These are phyloP conservation scores for Smittium mucronatum DNA, from an alignment of 371 early-diverging fungal species.

Conservation along the genomic window DNA sequence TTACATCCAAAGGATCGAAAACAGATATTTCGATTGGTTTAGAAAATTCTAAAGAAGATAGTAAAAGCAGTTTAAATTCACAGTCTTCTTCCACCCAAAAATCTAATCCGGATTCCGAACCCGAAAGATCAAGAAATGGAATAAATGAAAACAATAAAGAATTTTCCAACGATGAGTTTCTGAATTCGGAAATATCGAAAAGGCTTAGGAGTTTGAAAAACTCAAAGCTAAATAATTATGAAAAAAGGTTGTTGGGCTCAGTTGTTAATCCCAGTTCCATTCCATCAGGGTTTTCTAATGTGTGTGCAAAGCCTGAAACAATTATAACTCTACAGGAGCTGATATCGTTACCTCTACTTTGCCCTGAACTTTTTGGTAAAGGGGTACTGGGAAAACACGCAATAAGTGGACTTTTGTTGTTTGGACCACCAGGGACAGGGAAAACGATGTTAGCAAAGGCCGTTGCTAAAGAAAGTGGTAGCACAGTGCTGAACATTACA, in stretches of 20 bases:
- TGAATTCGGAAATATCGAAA: conserved; percentile 13
- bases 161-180: not conserved
- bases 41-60: not conserved
- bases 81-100: not conserved
- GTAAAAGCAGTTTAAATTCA: not conserved
- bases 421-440: conserved; percentile 97
- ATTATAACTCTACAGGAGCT: conserved; percentile 74
- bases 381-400: conserved; percentile 66
- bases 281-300: conserved; percentile 47
- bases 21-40: not conserved
- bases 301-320: conserved; percentile 45
- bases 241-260: conserved; percentile 41
- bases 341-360: conserved; percentile 65
- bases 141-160: not conserved
- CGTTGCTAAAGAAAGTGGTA: conserved; percentile 89
- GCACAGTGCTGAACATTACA: conserved; percentile 82
- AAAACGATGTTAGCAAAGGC: conserved; percentile 96
- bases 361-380: conserved; percentile 60
- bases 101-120: not conserved
- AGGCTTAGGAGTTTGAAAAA: conserved; percentile 21
- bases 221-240: conserved; percentile 34
- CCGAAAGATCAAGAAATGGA: not conserved
- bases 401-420: conserved; percentile 74
- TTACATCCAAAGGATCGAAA: no score
- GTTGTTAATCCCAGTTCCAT: conserved; percentile 53